Base-by-base conservation (phyloP, 805 yeast genomes). In the Hanseniaspora meyeri region DNA sequence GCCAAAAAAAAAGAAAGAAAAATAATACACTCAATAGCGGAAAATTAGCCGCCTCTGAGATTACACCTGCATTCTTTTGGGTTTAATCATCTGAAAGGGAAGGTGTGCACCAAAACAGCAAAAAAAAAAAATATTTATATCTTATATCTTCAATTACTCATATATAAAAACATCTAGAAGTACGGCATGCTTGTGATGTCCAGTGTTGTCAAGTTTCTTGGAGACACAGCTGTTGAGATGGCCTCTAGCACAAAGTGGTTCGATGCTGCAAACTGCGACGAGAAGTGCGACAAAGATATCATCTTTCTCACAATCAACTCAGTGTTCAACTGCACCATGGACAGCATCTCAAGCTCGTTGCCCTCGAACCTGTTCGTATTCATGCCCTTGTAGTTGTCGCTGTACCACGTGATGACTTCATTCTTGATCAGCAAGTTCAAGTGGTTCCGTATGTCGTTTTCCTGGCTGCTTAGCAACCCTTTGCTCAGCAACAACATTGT, bases 151-250 rank as follows among this genome's bases (percentile, higher is more conserved):
- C 3, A 14, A 10, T 34, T 34, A 2, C 9, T 34, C 3, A 36
- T 36, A 36, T 36, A 36, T 36, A 12, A 10, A 5, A 12, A 36
- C 16, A 36, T 12, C n/a, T 58, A 89, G 62, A 89, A 80, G 72
- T 88, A 93, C 1, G 98, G 93, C 96, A 93, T 87, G 89, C 96
- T 93, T 61, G 87, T 76, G 16, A 89, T 82, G 63, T 93, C 98
- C 6, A 95, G 84, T 55, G 87, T 81, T 16, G 97, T 97, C 62
- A 93, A 72, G 64, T 88, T 87, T 63, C 95, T 80, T 38, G 97
- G 97, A 65, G 90, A 91, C 16, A 90, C 97, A 7, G 98, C 97
- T 65, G 87, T 89, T 5, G 95, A 84, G 53, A 93, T 87, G 65
- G 91, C 77, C 64, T 93, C 97, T 61, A 93, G 76, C 37, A 89